phyloP scores from a whole-genome alignment of 352 stramenopile genomes.

The Phytophthora vignae region DNA sequence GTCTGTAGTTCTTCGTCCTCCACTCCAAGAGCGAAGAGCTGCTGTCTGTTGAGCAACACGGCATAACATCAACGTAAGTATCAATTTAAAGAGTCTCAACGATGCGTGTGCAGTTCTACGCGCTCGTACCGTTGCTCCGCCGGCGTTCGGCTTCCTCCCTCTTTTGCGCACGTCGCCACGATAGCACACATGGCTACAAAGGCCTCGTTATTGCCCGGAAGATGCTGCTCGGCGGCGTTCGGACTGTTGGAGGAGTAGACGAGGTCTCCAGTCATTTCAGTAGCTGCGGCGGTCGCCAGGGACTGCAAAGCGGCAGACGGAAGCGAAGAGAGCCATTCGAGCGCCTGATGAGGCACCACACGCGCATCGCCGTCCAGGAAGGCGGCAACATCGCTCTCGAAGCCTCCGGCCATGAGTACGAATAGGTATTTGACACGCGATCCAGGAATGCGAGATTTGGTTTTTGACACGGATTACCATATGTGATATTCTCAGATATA shows the following conservation, averaged over 20 bases:
- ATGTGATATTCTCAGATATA: conserved; percentile 8
- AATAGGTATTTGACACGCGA: neutral
- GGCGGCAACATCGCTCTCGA: conserved; percentile 6
- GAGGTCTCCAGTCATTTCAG: conserved; percentile 29
- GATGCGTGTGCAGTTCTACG: neutral
- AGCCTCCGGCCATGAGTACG: conserved; percentile 22
- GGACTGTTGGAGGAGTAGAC: neutral
- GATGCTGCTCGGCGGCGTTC: conserved; percentile 10
- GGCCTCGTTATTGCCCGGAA: conserved; percentile 10
- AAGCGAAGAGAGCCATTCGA: conserved; percentile 20
- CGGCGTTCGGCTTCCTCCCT: conserved; percentile 16
- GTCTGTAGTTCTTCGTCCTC: conserved; percentile 38
- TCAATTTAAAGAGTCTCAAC: conserved; percentile 17
- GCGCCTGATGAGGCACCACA: conserved; percentile 20
- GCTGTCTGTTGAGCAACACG: conserved; percentile 21
- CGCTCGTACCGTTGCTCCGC: conserved; percentile 29
- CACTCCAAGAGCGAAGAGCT: conserved; percentile 41
- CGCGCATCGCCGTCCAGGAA: conserved; percentile 27
- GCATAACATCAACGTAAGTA: neutral
- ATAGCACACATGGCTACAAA: conserved; percentile 46
- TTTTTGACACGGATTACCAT: neutral
- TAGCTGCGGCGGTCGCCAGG: conserved; percentile 30
- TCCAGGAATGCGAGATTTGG: neutral
- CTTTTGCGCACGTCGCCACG: conserved; percentile 29
- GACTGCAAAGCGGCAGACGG: conserved; percentile 27